Evolutionary conservation across 441 rosid genomes (phyloP).

Genomic region (Pelargonium fulgidum): DNA sequence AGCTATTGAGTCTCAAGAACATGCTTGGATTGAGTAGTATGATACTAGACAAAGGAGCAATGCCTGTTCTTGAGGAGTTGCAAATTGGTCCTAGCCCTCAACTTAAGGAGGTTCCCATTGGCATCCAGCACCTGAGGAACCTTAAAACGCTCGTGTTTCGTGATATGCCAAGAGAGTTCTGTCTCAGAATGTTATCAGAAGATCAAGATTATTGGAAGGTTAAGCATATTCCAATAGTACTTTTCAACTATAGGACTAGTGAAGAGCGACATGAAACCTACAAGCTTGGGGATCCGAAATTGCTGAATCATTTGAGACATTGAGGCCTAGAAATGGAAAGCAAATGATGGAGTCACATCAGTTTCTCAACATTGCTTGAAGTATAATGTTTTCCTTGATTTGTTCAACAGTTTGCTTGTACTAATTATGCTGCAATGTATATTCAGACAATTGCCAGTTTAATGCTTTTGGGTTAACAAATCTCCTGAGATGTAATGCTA

Average conservation of each 20-base stretch:
- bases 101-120: constrained; percentile 12
- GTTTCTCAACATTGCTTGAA: not conserved
- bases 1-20: constrained; percentile 7
- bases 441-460: too few species aligned
- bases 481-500: too few species aligned
- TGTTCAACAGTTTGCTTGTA: not conserved
- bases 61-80: constrained; percentile 16
- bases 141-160: constrained; percentile 5
- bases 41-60: constrained; percentile 13
- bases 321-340: not conserved
- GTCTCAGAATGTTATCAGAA: not conserved
- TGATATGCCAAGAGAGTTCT: not conserved
- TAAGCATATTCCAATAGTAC: not conserved
- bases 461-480: too few species aligned
- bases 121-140: constrained; percentile 13
- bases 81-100: constrained; percentile 10
- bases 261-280: not conserved
- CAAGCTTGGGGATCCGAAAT: not conserved
- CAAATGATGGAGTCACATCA: not conserved
- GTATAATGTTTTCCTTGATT: not conserved
- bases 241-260: not conserved
- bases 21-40: not conserved
- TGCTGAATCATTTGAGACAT: not conserved
- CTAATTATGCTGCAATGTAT: too few species aligned
- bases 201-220: constrained; percentile 1